Evolutionary conservation across 768 basidiomycete genomes (phyloP), one percentile per base, ranked within the genome.

Genomic region (Gelatoporia subvermispora): DNA sequence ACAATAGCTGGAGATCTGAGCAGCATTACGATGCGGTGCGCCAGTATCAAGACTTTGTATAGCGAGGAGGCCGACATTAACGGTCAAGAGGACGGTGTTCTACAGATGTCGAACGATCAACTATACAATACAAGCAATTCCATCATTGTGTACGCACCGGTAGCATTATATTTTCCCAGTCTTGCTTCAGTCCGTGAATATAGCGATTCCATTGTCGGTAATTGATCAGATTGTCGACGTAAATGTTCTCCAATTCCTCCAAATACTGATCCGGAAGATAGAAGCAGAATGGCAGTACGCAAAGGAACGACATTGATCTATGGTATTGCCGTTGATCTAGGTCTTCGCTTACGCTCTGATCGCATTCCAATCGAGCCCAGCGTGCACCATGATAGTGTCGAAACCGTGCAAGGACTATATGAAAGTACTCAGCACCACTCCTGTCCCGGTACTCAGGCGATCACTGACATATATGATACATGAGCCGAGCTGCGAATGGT

Each of bases 31-130:
- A 13, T 47, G 24, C 1, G 49, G 37, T 10, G 9, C 21, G 24
- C 21, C 37, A 18, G 49, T 46, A 47, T 65, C 71, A 13, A 73
- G 68, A 17, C 69, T 66, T 25, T 70, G 66, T 35, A 84, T 81
- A 1, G 79, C 74, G n/a, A 85, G 64, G 54, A 84, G 81, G 0
- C 72, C 75, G 0, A 85, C 77, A 42, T 82, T 82, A 11, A 76
- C 78, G 34, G 75, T 77, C 21, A 84, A 58, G 16, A 84, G 64
- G 2, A 84, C 79, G 1, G 78, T 79, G 1, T 73, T 73, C 81
- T 83, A 36, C n/a, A 35, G 22, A 10, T 24, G 25, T 37, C n/a
- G 16, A 34, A 22, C n/a, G n/a, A n/a, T n/a, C n/a, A n/a, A n/a
- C n/a, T n/a, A 35, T 23, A 17, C 21, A 25, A 17, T 11, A 8